Evolutionary conservation across 805 yeast species (phyloP), one percentile per base, ranked within the genome.

Genomic region (Pichia gijzeniarum): DNA sequence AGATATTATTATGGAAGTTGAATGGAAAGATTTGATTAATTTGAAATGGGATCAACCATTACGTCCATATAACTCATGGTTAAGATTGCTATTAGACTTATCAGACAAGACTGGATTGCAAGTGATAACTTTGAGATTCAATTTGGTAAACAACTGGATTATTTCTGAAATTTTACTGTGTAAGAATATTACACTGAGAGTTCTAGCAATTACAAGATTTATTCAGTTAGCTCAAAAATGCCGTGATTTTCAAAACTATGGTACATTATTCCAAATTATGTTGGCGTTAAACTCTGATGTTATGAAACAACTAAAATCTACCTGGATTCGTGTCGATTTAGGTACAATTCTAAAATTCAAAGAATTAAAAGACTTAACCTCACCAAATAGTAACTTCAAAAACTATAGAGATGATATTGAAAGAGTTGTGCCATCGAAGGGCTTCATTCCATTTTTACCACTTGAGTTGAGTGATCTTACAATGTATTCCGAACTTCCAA

Each of bases 381-480:
- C 90, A 8, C 89, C 96, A 9, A 67, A 80, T 49, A 75, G 75
- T 55, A 87, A 90, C 64, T 91, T 86, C 60, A 62, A 73, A 41
- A 74, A 75, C 43, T 72, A 91, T 49, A 72, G 97, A 52, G 60
- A 72, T 34, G 80, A 79, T 48, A 71, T 87, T 48, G 77, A 74
- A 35, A 49, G 51, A 17, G 68, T 84, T 40, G 73, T 73, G 45
- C 79, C 82, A 19, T 69, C 82, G 5, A 70, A 69, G 47, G 98
- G 98, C 2, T 81, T 95, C 54, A 79, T 91, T 42, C 98, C 99
- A 19, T 91, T 90, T 61, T 77, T 90, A 43, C 96, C 95, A 1
- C 70, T 91, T 27, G 89, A 87, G 56, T 62, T 91, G 38, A 81
- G 90, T 3, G 98, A 91, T 60, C 70, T 91, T 55, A 78, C 86